Evolutionary conservation across 495 filamentous ascomycete genomes (phyloP), one percentile per base, ranked within the genome.

Genomic region (Penicillium flavigenum): DNA sequence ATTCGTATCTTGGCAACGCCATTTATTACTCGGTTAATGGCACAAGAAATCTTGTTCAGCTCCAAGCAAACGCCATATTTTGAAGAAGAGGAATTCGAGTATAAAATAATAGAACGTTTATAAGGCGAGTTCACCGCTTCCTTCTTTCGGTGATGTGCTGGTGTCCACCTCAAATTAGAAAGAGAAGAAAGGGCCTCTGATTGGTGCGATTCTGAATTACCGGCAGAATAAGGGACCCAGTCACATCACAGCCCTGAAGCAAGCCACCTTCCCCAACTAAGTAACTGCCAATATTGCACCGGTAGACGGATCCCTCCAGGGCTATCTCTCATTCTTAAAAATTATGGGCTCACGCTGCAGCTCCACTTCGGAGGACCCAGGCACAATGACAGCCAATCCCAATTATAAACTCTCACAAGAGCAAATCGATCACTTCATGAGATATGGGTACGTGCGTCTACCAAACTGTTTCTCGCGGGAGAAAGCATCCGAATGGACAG

Each of bases 341-440:
- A 8, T 26, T 2, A 46, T 51, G n/a, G 38, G 12, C 16, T 36
- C 20, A n/a, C 47, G 8, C 31, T 52, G 16, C 17, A 46, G 27
- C 34, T 53, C 17, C 8, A 17, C 32, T 26, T 22, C 24, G 11
- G 19, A 34, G 19, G 6, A 27, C 8, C 31, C 34, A 51, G 11
- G 20, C 5, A 42, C 27, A 56, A 42, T 52, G 54, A 11, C 47
- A 10, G n/a, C 39, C n/a, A 34, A 48, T 0, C 17, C 54, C 7
- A 22, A 57, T 3, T 65, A 61, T 46, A 56, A 57, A 32, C 81
- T 90, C 39, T 84, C 83, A 0, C 69, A 81, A 36, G 81, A 79
- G 26, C 75, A 90, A 64, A 85, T 84, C 58, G 79, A 80, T 46
- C 83, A 86, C 61, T 90, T 90, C 70, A 74, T 90, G 36, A 65